Evolutionary conservation across 305 asterid species (phyloP), one percentile per base, ranked within the genome.

Genomic region (Plantago coronopus): DNA sequence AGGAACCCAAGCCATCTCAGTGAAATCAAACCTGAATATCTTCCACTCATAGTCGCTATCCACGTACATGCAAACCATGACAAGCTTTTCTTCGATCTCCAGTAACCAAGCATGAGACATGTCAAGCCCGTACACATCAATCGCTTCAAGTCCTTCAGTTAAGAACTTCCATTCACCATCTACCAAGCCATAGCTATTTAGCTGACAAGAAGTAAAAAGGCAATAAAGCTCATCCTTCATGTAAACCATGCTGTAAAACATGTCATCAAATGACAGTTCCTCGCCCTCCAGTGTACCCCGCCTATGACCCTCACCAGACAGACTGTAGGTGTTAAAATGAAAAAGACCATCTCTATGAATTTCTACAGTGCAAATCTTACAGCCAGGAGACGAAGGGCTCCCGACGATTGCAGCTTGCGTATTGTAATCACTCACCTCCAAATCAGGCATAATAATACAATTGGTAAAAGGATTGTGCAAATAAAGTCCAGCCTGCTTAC

Each of bases 391-490:
- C 27, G 18, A 4, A n/a, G 63, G 63, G 46, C n/a, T 21, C 50
- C 29, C 25, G 8, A n/a, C 21, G 37, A 58, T 18, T 17, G 62
- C 38, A 21, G 46, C 45, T 13, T 11, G 7, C 2, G 11, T 17
- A 0, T 13, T 22, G 23, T n/a, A 2, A 21, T 20, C 18, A 21
- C 13, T 13, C 14, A 17, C 15, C 7, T 7, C 4, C 27, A 40
- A 12, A 22, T 22, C 7, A 12, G 47, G 48, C 19, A 5, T 2
- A 47, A 13, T 18, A 3, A 58, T 15, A n/a, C 16, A 13, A 21
- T 58, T 58, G 20, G 63, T 58, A 20, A 58, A 58, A 43, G 50
- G 63, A 3, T 58, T 42, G 48, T 58, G 63, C 50, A 42, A 58
- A 20, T 40, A 58, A 21, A 14, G 29, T 7, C 4, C 7, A 22